Evolutionary conservation across 495 filamentous ascomycete species (phyloP).

Genomic region (Trypethelium eluteriae): DNA sequence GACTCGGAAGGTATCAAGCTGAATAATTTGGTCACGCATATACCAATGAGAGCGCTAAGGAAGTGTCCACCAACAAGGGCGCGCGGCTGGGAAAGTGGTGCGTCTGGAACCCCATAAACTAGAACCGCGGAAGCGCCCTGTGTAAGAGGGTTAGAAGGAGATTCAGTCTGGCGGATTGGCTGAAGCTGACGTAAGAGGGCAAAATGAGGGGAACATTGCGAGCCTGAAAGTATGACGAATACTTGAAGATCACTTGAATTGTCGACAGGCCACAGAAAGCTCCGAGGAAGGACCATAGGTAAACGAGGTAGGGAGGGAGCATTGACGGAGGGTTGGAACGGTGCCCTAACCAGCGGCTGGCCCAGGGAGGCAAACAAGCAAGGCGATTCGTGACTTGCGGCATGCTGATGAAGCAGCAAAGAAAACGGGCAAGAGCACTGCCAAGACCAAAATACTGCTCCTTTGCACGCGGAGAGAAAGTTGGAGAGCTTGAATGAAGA

Average conservation of each 20-base stretch:
- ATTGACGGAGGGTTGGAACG: neutral
- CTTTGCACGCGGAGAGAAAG: too few relatives aligned
- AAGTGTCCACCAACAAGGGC: constrained; percentile 67
- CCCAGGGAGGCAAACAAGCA: neutral
- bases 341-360: neutral
- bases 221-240: constrained; percentile 4
- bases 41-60: constrained; percentile 58
- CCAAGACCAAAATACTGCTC: too few relatives aligned
- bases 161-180: neutral
- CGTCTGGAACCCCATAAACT: constrained; percentile 48
- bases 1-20: constrained; percentile 40
- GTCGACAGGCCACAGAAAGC: neutral
- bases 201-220: constrained; percentile 8
- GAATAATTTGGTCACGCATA: constrained; percentile 66
- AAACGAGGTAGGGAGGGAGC: neutral
- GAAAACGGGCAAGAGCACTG: neutral
- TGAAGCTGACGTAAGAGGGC: constrained; percentile 23
- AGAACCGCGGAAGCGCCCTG: constrained; percentile 35
- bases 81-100: constrained; percentile 76
- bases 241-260: neutral
- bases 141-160: neutral
- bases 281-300: neutral
- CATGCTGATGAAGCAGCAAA: neutral
- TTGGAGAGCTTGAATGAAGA: too few relatives aligned
- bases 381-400: neutral